Evolutionary conservation across 345 rosid species (phyloP).

Genomic region (Leavenworthia alabamica): DNA sequence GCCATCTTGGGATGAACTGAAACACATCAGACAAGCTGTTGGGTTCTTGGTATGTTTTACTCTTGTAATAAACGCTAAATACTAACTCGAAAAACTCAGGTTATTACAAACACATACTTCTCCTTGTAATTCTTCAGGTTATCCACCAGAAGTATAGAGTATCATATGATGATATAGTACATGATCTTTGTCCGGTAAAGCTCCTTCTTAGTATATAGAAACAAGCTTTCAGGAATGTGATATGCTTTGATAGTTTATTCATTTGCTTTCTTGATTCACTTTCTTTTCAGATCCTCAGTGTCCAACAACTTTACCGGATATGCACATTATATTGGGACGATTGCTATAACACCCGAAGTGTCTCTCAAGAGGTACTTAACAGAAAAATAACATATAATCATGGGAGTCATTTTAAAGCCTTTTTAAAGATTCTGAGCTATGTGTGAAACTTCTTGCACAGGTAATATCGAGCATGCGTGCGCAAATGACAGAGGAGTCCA

Average conservation of each 20-base stretch:
- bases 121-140: constrained; percentile 44
- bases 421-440: constrained; percentile 6
- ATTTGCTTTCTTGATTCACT: too few relatives aligned
- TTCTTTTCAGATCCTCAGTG: constrained; percentile 94
- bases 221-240: neutral
- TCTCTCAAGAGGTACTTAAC: constrained; percentile 60
- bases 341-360: constrained; percentile 93
- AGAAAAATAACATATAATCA: neutral
- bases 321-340: constrained; percentile 97
- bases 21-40: constrained; percentile 94
- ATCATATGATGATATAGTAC: constrained; percentile 88
- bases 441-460: constrained; percentile 32
- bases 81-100: neutral
- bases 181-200: constrained; percentile 92
- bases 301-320: constrained; percentile 93
- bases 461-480: constrained; percentile 97
- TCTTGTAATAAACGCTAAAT: neutral
- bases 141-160: constrained; percentile 97
- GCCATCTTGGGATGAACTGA: constrained; percentile 96
- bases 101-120: neutral
- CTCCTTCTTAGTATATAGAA: constrained; percentile 12
- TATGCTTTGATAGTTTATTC: neutral
- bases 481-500: constrained; percentile 94
- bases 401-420: too few relatives aligned
- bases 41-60: constrained; percentile 81